A percentile compares a stretch with the other conserved stretches of the same genome.
Evolutionary conservation across 2,329 filamentous ascomycete genomes (phyloP).

Genomic region (Trichoderma pleuroti): DNA sequence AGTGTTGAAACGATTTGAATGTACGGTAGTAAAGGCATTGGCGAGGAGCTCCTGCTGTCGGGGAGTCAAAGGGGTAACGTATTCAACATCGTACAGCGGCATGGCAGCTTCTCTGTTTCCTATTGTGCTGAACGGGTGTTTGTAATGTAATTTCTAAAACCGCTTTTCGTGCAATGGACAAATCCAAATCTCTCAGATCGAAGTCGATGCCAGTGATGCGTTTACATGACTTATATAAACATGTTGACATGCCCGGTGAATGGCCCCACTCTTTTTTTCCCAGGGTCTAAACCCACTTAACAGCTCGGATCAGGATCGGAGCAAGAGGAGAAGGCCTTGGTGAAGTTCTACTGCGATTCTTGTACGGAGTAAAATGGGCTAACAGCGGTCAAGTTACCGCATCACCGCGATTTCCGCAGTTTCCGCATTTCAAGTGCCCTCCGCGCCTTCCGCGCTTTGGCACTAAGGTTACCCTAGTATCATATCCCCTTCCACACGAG

Average conservation of each 20-base stretch:
- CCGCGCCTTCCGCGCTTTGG: neutral
- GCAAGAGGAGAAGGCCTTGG: neutral
- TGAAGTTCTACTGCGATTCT: neutral
- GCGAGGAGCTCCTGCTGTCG: neutral
- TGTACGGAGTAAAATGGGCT: neutral
- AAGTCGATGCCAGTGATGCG: neutral
- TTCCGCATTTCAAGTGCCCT: neutral
- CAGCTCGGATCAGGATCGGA: neutral
- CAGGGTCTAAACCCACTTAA: neutral
- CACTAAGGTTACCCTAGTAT: neutral
- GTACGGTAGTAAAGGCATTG: neutral
- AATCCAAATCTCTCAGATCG: neutral
- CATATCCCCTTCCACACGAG: neutral
- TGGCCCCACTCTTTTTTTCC: neutral
- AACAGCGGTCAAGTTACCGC: neutral
- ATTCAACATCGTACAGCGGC: slow-evolving; percentile 13
- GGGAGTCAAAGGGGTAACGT: neutral
- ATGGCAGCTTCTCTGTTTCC: neutral
- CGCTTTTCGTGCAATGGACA: neutral
- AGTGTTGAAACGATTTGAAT: slow-evolving; percentile 13
- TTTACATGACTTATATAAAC: neutral
- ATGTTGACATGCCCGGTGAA: neutral
- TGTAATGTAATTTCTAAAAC: neutral
- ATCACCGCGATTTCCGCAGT: neutral
- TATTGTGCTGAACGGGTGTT: neutral